Conservation (phyloP, 805 yeast species). For the Metschnikowia cerradonensis region DNA sequence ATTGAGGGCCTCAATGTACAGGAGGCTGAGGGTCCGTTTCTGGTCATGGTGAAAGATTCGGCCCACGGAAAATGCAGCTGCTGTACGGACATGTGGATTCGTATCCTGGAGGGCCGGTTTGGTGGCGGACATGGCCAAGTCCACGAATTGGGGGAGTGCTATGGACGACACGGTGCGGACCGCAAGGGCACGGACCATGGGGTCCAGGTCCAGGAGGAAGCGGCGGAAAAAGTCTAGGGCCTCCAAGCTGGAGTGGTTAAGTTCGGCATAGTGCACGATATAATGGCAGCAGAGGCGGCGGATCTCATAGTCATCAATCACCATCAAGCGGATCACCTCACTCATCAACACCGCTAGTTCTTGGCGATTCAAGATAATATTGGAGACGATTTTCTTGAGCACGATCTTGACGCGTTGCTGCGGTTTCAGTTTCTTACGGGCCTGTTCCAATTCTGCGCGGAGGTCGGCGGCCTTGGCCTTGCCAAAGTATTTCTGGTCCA, state of each 20-base stretch:
- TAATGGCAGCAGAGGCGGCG: slow-evolving; percentile 70
- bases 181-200: slow-evolving; percentile 55
- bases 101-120: slow-evolving; percentile 35
- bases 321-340: slow-evolving; percentile 55
- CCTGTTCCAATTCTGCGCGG: slow-evolving; percentile 41
- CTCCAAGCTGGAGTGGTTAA: slow-evolving; percentile 52
- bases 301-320: slow-evolving; percentile 58
- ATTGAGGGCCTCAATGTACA: slow-evolving; percentile 48
- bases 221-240: slow-evolving; percentile 52
- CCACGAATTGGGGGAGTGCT: slow-evolving; percentile 48
- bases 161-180: slow-evolving; percentile 62
- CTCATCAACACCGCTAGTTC: slow-evolving; percentile 68
- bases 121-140: slow-evolving; percentile 43
- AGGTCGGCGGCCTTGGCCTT: slow-evolving; percentile 39
- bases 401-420: slow-evolving; percentile 33
- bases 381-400: slow-evolving; percentile 73
- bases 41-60: slow-evolving; percentile 58
- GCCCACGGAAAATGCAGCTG: slow-evolving; percentile 68
- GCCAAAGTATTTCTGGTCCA: slow-evolving; percentile 30
- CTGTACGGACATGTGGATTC: slow-evolving; percentile 59
- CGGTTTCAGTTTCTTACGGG: slow-evolving; percentile 40
- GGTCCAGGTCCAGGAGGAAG: slow-evolving; percentile 49
- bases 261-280: slow-evolving; percentile 55
- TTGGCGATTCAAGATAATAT: slow-evolving; percentile 74
- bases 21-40: slow-evolving; percentile 37